phyloP scores from a whole-genome alignment of 2,329 filamentous ascomycete species.

The Huntiella abstrusa region DNA sequence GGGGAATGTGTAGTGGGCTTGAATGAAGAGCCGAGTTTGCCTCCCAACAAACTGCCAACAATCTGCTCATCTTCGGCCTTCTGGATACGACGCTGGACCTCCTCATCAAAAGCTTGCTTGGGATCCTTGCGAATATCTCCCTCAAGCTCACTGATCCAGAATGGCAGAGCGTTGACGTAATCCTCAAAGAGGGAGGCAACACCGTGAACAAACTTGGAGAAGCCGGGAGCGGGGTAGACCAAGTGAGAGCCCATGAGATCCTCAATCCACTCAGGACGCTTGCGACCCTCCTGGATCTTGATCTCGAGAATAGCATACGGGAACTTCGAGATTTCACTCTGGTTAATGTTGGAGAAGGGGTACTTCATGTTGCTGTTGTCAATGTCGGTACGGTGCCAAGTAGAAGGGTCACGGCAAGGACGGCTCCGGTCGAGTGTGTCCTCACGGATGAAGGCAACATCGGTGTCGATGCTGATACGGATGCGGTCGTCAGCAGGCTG shows the following conservation, averaged over 20 bases:
- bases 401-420: constrained; percentile 71
- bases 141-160: constrained; percentile 86
- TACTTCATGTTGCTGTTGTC: constrained; percentile 68
- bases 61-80: constrained; percentile 73
- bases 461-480: constrained; percentile 80
- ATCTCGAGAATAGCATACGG: constrained; percentile 85
- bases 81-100: constrained; percentile 67
- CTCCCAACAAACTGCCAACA: constrained; percentile 71
- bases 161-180: constrained; percentile 86
- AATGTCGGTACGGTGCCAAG: constrained; percentile 86
- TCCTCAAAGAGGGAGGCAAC: constrained; percentile 85
- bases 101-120: constrained; percentile 73
- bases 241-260: constrained; percentile 87
- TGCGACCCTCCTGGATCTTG: constrained; percentile 59
- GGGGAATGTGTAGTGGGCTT: constrained; percentile 48
- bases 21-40: constrained; percentile 30
- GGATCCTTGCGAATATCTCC: constrained; percentile 89
- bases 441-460: constrained; percentile 70
- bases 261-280: constrained; percentile 68
- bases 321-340: constrained; percentile 80
- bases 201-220: constrained; percentile 95
- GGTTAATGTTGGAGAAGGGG: constrained; percentile 71
- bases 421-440: constrained; percentile 59
- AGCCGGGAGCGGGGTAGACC: constrained; percentile 71
- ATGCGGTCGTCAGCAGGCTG: constrained; percentile 83